Evolutionary conservation across 441 rosid genomes (phyloP), one percentile per base, ranked within the genome.

Genomic region (Croton laevigatus): DNA sequence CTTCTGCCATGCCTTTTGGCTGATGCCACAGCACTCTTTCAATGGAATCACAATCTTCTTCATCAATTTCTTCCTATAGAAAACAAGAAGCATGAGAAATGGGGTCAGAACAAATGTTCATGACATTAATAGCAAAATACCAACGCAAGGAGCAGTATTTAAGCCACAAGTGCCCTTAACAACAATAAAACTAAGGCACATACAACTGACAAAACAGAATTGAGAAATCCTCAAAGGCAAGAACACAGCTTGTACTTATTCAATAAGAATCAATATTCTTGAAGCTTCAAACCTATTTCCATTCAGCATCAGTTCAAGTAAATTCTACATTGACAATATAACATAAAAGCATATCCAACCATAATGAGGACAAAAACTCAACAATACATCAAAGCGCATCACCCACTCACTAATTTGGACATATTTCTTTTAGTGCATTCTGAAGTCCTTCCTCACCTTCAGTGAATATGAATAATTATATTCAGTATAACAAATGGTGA

Each of bases 21-120:
- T 93, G 99, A 85, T 96, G 98, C 99, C 99, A 96, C 45, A 96
- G 84, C 73, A 96, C 97, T 80, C 87, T 90, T 81, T 96, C 99
- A 78, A 96, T 91, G 73, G 82, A 82, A 72, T 96, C 99, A 52
- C 92, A 88, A 83, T 93, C 99, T 80, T 91, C 98, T 80, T 90
- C 99, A 78, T 93, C 98, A 74, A 78, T 76, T 78, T 96, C 97
- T 83, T 93, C 99, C 99, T 96, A 80, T 17, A 67, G 60, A 79
- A 71, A 52, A 49, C 53, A 55, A 52, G 36, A 70, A 51, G 20
- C 45, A 49, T n/a, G 14, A 23, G 6, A 23, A 58, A 19, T 13
- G n/a, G 37, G 3, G 51, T 20, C 16, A 70, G 23, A 65, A 55
- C 59, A 65, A 62, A 49, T 59, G 12, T 32, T 59, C 48, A 58